Evolutionary conservation across 2,329 filamentous ascomycete genomes (phyloP).

Genomic region (Fusarium liriodendri): DNA sequence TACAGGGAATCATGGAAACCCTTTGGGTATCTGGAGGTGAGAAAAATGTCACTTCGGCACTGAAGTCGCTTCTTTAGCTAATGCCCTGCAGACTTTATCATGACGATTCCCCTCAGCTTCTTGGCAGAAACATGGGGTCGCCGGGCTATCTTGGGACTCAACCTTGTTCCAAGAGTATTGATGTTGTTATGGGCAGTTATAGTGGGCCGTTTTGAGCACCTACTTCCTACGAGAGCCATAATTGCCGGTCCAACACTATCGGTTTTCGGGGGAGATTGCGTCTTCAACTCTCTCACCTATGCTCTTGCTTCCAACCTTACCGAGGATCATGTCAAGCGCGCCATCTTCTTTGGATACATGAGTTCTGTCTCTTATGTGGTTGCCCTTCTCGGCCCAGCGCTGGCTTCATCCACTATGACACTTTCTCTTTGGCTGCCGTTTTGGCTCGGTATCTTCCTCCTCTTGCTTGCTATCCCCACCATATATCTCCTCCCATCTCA

Average conservation of each 20-base stretch:
- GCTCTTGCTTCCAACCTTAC: conserved; percentile 57
- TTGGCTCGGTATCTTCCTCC: conserved; percentile 32
- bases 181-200: conserved; percentile 42
- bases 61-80: background rate
- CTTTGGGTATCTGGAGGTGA: conserved; percentile 61
- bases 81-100: conserved; percentile 54
- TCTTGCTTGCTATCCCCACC: conserved; percentile 25
- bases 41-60: background rate
- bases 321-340: conserved; percentile 57
- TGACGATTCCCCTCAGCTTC: conserved; percentile 62
- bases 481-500: conserved; percentile 28
- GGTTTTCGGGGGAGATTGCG: conserved; percentile 61
- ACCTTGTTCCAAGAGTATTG: conserved; percentile 51
- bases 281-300: conserved; percentile 63
- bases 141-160: conserved; percentile 54
- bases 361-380: conserved; percentile 61
- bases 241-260: conserved; percentile 56
- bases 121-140: conserved; percentile 57
- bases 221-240: conserved; percentile 46
- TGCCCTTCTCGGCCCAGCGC: conserved; percentile 57
- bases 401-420: conserved; percentile 60
- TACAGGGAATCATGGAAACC: conserved; percentile 63
- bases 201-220: conserved; percentile 29
- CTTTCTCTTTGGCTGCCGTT: conserved; percentile 58
- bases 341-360: conserved; percentile 63